A percentile compares a stretch with the other conserved stretches of the same genome.
Conservation (phyloP, 495 filamentous ascomycete species). For the Neurospora sp. region DNA sequence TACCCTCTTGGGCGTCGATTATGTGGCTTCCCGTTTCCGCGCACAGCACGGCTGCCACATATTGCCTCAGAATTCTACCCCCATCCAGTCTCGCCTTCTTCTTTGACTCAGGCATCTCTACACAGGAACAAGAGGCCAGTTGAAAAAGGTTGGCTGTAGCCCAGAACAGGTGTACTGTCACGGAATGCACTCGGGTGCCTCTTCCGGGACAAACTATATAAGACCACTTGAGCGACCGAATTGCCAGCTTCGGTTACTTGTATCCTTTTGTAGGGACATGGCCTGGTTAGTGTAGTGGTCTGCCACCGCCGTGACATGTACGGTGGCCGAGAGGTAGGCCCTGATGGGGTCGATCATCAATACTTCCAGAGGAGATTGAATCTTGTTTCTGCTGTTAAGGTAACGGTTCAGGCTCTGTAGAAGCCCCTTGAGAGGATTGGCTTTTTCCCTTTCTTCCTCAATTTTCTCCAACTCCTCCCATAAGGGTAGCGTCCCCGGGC, state of each 20-base stretch:
- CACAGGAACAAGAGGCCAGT: background rate
- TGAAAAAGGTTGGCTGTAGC: background rate
- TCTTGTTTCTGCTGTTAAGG: background rate
- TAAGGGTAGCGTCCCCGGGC: background rate
- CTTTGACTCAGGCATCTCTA: background rate
- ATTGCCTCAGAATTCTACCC: background rate
- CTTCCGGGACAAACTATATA: no score
- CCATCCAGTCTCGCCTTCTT: background rate
- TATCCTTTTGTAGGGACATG: no score
- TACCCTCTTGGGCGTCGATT: background rate
- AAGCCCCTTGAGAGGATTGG: background rate
- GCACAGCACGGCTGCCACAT: background rate
- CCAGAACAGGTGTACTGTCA: background rate
- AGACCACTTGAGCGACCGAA: no score
- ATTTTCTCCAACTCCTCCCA: background rate
- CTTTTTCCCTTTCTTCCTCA: background rate
- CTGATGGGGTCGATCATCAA: background rate
- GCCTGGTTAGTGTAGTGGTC: no score
- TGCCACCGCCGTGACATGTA: no score
- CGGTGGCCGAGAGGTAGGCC: background rate
- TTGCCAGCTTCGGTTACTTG: no score
- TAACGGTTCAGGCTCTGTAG: background rate
- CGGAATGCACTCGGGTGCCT: no score
- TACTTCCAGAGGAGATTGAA: background rate
- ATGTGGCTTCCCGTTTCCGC: background rate